Conservation (phyloP, 164 flowering plant genomes). For the Warburgia ugandensis region DNA sequence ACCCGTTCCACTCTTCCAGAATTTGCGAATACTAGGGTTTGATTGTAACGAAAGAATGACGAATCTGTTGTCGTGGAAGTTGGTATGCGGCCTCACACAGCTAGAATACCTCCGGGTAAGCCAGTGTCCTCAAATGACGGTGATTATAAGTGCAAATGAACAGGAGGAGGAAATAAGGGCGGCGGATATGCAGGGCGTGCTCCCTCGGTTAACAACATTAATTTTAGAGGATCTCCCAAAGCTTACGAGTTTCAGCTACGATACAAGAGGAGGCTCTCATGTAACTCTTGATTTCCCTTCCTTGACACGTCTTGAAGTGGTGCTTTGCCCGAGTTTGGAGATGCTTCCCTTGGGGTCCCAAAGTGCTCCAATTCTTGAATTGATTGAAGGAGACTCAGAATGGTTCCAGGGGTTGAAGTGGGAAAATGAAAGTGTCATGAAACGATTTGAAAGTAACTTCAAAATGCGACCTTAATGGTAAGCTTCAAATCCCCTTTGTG, state of each 20-base stretch:
- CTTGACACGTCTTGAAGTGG: neutral
- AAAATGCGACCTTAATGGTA: too few relatives aligned
- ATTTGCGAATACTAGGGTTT: neutral
- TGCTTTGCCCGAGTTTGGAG: neutral
- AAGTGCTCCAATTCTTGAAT: slow-evolving; percentile 1
- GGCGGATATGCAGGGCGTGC: neutral
- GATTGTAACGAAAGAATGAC: neutral
- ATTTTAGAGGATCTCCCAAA: neutral
- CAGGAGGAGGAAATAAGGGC: too few relatives aligned
- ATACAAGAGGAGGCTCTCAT: too few relatives aligned
- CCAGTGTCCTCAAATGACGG: neutral
- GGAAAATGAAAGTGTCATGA: slow-evolving; percentile 2
- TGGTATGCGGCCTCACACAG: too few relatives aligned
- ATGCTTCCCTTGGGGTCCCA: neutral
- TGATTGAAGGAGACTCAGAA: neutral
- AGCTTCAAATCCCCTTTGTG: too few relatives aligned
- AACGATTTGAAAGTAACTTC: too few relatives aligned
- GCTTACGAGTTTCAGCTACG: slow-evolving; percentile 4
- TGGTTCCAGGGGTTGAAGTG: slow-evolving; percentile 4
- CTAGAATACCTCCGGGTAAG: neutral
- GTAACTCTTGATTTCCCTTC: slow-evolving; percentile 4
- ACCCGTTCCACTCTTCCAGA: neutral
- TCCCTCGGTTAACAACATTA: slow-evolving; percentile 4
- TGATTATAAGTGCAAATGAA: neutral
- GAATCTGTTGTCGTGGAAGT: neutral